Base-by-base conservation (phyloP, 805 yeast species). In the Metschnikowia anglica region DNA sequence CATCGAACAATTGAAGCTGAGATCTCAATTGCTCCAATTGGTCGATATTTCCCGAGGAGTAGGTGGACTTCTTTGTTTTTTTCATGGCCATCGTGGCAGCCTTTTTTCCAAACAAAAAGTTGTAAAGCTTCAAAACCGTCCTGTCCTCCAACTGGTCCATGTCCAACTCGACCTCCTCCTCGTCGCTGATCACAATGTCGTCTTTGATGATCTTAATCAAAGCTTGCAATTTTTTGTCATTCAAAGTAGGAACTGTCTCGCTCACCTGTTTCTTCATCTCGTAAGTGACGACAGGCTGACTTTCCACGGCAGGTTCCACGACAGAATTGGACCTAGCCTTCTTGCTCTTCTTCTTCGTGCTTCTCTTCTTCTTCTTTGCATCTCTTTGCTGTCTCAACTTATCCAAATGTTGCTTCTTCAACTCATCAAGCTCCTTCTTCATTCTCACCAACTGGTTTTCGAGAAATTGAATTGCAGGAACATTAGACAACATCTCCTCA, bases 231-330 rank as follows among this genome's bases (percentile, higher is more conserved):
- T 87, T 88, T 63, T 83, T 80, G 52, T 89, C 95, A 33, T 88
- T 78, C 49, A 82, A 67, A 46, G 80, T 81, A 39, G 83, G 81
- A 61, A 93, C 90, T 53, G 82, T 82, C 59, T 89, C 97, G 43
- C 89, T 80, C 45, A 93, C 82, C 62, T 88, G 93, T 61, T 88
- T 87, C 76, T 93, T 93, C 98, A 91, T 91, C 59, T 90, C 98
- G 61, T 88, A 93, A 0, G 97, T 87, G 40, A 91, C 88, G 41
- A 61, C 63, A 10, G 71, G 70, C 39, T 54, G 61, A 45, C 53
- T 52, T 17, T 47, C 66, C 44, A 52, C 46, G 24, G 61, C 48
- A 31, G 41, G 49, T 39, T 55, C 58, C 44, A 62, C 56, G 52
- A 56, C 58, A 46, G 59, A 57, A 56, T 52, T 32, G 48, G 52